These are phyloP conservation scores for Citrus cavaleriei DNA, from an alignment of 345 rosid genomes.

Conservation along the genomic window DNA sequence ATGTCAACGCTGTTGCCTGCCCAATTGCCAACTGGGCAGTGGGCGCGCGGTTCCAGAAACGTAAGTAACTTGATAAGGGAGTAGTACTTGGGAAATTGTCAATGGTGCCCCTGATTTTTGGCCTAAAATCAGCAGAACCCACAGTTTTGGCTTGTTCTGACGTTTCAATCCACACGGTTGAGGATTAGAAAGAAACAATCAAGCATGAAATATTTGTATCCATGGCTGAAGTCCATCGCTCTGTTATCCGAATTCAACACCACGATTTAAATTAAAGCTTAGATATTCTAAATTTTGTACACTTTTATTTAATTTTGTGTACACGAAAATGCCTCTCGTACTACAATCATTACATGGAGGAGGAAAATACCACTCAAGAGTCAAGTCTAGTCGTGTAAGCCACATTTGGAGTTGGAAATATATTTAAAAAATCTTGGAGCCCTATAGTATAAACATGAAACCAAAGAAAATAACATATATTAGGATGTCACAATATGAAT, in stretches of 20 bases:
- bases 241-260: background rate
- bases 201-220: background rate
- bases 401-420: background rate
- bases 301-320: background rate
- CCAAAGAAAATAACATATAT: too few relatives aligned
- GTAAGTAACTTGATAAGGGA: background rate
- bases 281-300: background rate
- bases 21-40: background rate
- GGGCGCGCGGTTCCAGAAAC: background rate
- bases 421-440: too few relatives aligned
- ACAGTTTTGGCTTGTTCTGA: background rate
- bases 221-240: background rate
- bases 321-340: background rate
- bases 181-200: background rate
- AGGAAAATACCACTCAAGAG: background rate
- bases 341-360: background rate
- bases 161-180: slow-evolving; percentile 1
- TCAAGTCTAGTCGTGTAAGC: background rate
- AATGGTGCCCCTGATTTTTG: background rate
- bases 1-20: background rate
- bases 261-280: background rate
- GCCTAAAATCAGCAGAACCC: background rate
- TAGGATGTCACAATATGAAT: background rate
- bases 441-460: background rate
- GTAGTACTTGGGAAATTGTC: background rate